Base-by-base conservation (phyloP, 2,329 filamentous ascomycete species). In the Colletotrichum shisoi region DNA sequence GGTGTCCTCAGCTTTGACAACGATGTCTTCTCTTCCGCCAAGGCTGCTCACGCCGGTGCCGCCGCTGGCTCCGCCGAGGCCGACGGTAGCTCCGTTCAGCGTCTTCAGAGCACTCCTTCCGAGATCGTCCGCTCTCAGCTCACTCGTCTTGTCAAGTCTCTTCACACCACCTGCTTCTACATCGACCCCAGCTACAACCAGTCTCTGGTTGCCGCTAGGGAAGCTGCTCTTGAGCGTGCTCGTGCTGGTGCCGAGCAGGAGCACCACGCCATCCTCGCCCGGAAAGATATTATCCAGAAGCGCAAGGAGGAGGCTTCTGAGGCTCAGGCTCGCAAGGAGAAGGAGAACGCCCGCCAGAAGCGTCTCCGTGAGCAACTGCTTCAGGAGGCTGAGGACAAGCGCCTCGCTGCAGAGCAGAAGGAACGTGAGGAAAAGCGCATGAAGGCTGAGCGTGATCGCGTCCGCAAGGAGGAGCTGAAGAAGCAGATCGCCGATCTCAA, bases 81-180 rank as follows among this genome's bases (percentile, higher is more conserved):
- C 70, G 94, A 97, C 76, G 85, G 87, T 62, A 89, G 91, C 74
- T 91, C 91, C 57, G 92, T 98, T 44, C 95, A 99, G 83, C 91
- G 94, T 74, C 89, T 99, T 54, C 95, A 99, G 83, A 97, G 93
- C 84, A 99, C 95, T 2, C 95, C 95, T 46, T 94, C 95, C 7
- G 95, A 99, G 81, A 99, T 99, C 78, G 93, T 97, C 68, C 92
- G 95, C 72, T 93, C 94, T 59, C 94, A 98, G 80, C 88, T 99
- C 66, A 93, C 92, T 67, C 93, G 95, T 62, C 86, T 99, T 63
- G 92, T 94, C 62, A 96, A 94, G 82, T 90, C 93, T 42, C 87
- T 99, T 7, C 96, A 93, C 80, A 89, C 96, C 62, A 96, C 95
- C 31, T 97, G 92, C 83, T 93, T 95, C 84, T 97, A 97, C 79